Conservation (phyloP, 805 yeast genomes). For the Zygoascus biomembranicola region DNA sequence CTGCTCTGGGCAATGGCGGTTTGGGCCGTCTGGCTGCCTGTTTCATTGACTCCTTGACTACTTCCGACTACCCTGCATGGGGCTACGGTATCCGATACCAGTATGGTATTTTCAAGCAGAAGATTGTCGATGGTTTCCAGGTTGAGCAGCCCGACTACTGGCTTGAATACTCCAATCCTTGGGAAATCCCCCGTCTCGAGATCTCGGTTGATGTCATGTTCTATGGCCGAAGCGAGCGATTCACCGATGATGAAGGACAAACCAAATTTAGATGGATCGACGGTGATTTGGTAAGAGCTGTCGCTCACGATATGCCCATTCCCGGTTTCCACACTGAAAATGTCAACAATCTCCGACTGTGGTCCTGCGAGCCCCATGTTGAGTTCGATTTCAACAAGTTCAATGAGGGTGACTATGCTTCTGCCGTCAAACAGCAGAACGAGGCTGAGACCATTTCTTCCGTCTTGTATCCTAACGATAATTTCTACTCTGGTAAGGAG, state of each 20-base stretch:
- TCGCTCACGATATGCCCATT: slow-evolving; percentile 85
- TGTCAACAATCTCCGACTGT: slow-evolving; percentile 81
- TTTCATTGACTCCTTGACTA: slow-evolving; percentile 79
- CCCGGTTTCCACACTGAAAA: slow-evolving; percentile 76
- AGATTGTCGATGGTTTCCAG: slow-evolving; percentile 84
- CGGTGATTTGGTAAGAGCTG: slow-evolving; percentile 82
- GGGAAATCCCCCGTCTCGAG: slow-evolving; percentile 86
- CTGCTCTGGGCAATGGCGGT: slow-evolving; percentile 94
- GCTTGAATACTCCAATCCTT: slow-evolving; percentile 81
- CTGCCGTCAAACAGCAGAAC: slow-evolving; percentile 78
- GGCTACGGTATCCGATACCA: slow-evolving; percentile 92
- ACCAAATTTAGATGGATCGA: slow-evolving; percentile 69
- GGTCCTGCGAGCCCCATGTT: slow-evolving; percentile 84
- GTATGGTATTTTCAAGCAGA: slow-evolving; percentile 88
- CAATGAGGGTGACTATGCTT: slow-evolving; percentile 83
- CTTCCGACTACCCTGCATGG: slow-evolving; percentile 89
- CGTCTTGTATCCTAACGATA: slow-evolving; percentile 89
- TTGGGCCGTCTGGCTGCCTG: slow-evolving; percentile 92
- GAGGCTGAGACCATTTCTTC: slow-evolving; percentile 89
- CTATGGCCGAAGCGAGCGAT: slow-evolving; percentile 67
- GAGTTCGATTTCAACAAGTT: slow-evolving; percentile 89
- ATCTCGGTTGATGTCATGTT: slow-evolving; percentile 86
- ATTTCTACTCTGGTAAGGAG: slow-evolving; percentile 85
- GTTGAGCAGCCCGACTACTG: slow-evolving; percentile 93
- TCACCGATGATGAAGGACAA: slow-evolving; percentile 43